Evolutionary conservation across 805 yeast species (phyloP).

Genomic region (Metschnikowia arizonensis): DNA sequence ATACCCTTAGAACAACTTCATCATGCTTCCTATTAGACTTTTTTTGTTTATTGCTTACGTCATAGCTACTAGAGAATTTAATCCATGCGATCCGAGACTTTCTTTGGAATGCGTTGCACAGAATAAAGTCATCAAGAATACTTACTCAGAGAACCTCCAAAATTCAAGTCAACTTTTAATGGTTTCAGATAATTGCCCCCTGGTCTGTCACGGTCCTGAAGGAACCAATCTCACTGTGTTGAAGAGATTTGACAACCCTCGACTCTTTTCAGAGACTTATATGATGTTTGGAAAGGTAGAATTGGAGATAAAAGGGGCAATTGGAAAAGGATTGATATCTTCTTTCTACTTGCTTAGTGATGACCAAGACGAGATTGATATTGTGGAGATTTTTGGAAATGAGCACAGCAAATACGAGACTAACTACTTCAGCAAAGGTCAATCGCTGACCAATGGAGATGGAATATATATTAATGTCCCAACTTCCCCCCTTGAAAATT

Average conservation of each 20-base stretch:
- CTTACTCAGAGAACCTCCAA: constrained; percentile 7
- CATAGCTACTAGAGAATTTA: background rate
- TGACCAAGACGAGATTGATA: constrained; percentile 41
- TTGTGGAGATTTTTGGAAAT: constrained; percentile 39
- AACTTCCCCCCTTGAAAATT: constrained; percentile 23
- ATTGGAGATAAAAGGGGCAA: constrained; percentile 31
- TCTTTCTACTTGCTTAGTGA: constrained; percentile 41
- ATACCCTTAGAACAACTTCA: background rate
- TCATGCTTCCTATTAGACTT: background rate
- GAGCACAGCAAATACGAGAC: constrained; percentile 29
- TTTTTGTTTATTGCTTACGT: background rate
- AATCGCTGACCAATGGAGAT: constrained; percentile 31
- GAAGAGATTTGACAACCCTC: constrained; percentile 28
- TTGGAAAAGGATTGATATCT: constrained; percentile 36
- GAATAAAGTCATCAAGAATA: constrained; percentile 23
- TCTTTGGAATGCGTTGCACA: constrained; percentile 24
- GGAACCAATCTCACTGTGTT: constrained; percentile 12
- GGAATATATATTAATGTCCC: constrained; percentile 30
- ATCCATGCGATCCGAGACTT: constrained; percentile 27
- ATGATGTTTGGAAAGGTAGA: constrained; percentile 36
- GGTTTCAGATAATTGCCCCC: constrained; percentile 10
- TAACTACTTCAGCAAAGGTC: constrained; percentile 40
- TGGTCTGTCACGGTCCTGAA: constrained; percentile 5
- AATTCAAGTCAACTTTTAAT: constrained; percentile 13
- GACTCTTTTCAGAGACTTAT: constrained; percentile 26